Evolutionary conservation across 805 yeast species (phyloP), one percentile per base, ranked within the genome.

Genomic region (Wickerhamomyces bovis): DNA sequence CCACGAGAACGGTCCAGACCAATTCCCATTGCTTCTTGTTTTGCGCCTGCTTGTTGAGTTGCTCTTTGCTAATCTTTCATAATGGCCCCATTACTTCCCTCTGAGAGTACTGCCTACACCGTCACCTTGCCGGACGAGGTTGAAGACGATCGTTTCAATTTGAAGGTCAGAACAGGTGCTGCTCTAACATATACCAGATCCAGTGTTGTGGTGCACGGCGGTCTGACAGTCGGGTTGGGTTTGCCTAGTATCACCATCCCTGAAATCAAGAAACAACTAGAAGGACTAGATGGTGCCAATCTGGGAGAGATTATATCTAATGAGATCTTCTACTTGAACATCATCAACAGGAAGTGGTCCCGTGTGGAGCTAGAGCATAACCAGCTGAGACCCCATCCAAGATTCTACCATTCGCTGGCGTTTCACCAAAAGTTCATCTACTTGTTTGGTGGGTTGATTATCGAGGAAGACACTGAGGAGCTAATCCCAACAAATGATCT

Each of bases 141-240:
- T 3, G 53, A 55, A 4, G 85, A 79, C 53, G 77, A 76, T 47
- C 67, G 85, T 25, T 60, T 72, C 39, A 72, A 78, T 47, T 65
- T 84, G 50, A 79, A 78, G 45, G 76, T 76, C 41, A 70, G 92
- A 47, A 81, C 89, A 1, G 94, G 94, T 15, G 77, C 88, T 2
- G 78, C 88, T 0, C 66, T 80, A 2, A 67, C 75, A 1, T 68
- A 81, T 22, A 70, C 75, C 33, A 76, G 80, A 54, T 83, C 90
- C 6, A 69, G 80, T 43, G 69, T 85, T 1, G 74, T 81, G 26
- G 81, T 78, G 0, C 78, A 70, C 59, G 92, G 90, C n/a, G 94
- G 94, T 0, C 64, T 82, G 16, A 75, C 80, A 0, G 62, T 80
- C 10, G 85, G 83, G 1, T 56, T 85, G 16, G 51, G 51, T 13